Evolutionary conservation across 495 filamentous ascomycete species (phyloP).

Genomic region (Pseudotulostoma volvatum): DNA sequence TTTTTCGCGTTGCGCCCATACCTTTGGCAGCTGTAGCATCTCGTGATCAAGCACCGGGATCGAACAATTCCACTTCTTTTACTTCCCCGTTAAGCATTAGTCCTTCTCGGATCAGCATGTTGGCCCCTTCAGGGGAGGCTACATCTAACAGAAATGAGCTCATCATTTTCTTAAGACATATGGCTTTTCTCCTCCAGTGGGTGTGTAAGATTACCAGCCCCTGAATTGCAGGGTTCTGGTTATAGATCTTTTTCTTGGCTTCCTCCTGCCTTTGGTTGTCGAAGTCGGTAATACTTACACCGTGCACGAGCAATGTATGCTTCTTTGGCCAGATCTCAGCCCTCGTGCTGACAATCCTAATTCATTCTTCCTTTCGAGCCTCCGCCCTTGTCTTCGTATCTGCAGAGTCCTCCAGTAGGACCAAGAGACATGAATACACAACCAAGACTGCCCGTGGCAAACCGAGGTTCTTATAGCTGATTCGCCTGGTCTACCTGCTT

Average conservation of each 20-base stretch:
- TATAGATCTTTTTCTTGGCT: not conserved
- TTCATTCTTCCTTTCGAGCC: no score
- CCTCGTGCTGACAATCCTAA: no score
- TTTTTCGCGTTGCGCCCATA: no score
- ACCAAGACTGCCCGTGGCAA: no score
- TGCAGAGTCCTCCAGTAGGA: no score
- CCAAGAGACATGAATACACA: no score
- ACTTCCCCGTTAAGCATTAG: not conserved
- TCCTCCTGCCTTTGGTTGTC: not conserved
- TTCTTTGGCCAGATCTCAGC: not conserved
- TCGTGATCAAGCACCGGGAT: no score
- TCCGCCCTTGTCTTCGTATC: no score
- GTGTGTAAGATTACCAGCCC: not conserved
- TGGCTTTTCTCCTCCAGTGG: not conserved
- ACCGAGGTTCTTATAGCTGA: no score
- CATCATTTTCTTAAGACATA: not conserved
- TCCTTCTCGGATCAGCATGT: not conserved
- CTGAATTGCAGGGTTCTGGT: not conserved
- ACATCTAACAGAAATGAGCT: not conserved
- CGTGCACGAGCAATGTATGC: not conserved
- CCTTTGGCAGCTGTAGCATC: no score
- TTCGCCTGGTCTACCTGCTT: no score
- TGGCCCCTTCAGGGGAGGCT: not conserved
- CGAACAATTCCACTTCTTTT: not conserved
- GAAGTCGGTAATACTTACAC: not conserved